Percentiles rank a stretch among this genome's conserved stretches.
These are phyloP conservation scores for Nakazawaea peltata DNA, from an alignment of 805 yeast species.

Conservation along the genomic window DNA sequence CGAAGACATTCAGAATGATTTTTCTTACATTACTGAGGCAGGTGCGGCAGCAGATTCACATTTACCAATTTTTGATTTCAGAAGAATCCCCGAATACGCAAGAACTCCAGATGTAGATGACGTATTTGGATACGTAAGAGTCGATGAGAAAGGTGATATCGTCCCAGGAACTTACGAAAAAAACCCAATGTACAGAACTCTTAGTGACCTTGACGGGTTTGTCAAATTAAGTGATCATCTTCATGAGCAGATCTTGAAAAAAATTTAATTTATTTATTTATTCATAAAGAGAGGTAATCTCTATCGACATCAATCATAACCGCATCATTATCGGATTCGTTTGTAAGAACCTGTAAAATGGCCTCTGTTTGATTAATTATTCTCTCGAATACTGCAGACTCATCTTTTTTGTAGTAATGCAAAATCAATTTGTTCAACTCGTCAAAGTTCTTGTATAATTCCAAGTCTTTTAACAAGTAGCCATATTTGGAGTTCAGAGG, in stretches of 20 bases:
- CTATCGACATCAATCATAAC: conserved; percentile 34
- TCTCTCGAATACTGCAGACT: conserved; percentile 34
- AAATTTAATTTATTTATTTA: conserved; percentile 4
- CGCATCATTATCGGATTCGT: conserved; percentile 23
- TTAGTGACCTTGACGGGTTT: conserved; percentile 37
- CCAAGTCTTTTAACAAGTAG: conserved; percentile 25
- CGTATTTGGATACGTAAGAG: conserved; percentile 61
- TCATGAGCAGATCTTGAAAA: conserved; percentile 25
- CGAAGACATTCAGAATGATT: conserved; percentile 31
- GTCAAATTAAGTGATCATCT: conserved; percentile 45
- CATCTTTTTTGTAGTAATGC: conserved; percentile 32
- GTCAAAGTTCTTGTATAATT: conserved; percentile 31
- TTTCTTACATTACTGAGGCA: conserved; percentile 48
- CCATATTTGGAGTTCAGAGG: conserved; percentile 32
- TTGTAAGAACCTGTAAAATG: conserved; percentile 24
- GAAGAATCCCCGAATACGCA: conserved; percentile 56
- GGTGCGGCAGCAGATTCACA: conserved; percentile 40
- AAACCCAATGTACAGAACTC: conserved; percentile 51
- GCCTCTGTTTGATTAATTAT: conserved; percentile 32
- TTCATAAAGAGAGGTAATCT: conserved; percentile 30
- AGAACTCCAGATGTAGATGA: conserved; percentile 67
- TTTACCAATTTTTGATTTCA: conserved; percentile 67
- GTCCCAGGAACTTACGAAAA: conserved; percentile 45
- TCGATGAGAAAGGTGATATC: conserved; percentile 47
- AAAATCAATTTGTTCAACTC: conserved; percentile 31